Base-by-base conservation (phyloP, 1,284 basidiomycete genomes). In the Papiliotrema laurentii region DNA sequence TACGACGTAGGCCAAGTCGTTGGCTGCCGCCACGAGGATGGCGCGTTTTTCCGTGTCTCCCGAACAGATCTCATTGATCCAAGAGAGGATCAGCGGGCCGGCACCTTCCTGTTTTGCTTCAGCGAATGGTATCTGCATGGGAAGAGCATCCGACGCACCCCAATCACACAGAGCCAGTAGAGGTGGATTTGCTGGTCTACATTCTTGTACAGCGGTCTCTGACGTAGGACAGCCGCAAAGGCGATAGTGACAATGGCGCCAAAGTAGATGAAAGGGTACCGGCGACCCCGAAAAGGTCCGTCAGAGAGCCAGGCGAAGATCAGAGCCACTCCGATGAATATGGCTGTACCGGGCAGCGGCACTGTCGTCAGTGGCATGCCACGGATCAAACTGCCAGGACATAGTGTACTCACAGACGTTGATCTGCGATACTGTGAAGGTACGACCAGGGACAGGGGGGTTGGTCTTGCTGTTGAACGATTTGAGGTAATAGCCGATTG, bases 401-500 rank as follows among this genome's bases (percentile, higher is more conserved):
- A 45, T 45, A 18, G 26, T 16, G n/a, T 43, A 47, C 53, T 53
- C 48, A 51, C 50, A 34, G 14, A 43, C 51, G 46, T 71, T 62
- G 50, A 72, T 62, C 48, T 71, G 65, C 5, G 50, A 34, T 13
- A 68, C 56, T 5, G 59, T 51, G 49, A 51, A 67, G 22, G 38
- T 34, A 4, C n/a, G 16, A 0, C 69, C 69, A 4, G 68, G 67
- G 1, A 63, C 61, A 6, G 67, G 64, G 2, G 55, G 43, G 43
- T 45, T 31, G 1, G 55, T 52, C 5, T 51, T 59, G 33, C 41
- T 43, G 51, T 70, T 72, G 64, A 67, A 70, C 2, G 53, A 55
- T 49, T 68, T 68, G 45, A 72, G 62, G 55, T 57, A 72, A 43
- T 64, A 65, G 1, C 59, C 58, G 50, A 71, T 65, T 7, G 66